phyloP scores from a whole-genome alignment of 768 basidiomycete genomes.

The Butyriboletus loyo region DNA sequence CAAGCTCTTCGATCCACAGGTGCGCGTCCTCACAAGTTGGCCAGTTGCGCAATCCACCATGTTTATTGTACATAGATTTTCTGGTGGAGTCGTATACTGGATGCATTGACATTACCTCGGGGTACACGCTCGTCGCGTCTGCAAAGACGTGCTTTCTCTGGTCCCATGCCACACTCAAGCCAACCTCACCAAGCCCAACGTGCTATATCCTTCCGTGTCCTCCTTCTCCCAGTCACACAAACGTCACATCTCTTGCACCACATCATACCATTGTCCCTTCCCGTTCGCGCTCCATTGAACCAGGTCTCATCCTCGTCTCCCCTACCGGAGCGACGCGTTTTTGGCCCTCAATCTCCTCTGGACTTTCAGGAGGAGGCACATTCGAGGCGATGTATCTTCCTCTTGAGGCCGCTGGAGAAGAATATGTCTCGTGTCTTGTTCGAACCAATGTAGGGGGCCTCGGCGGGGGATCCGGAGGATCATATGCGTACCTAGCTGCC shows the following conservation, averaged over 20 bases:
- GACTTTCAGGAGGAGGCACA: slow-evolving; percentile 75
- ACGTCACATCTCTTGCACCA: slow-evolving; percentile 52
- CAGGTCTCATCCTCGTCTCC: slow-evolving; percentile 80
- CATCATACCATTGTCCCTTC: slow-evolving; percentile 59
- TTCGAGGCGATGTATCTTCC: slow-evolving; percentile 45
- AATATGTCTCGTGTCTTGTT: slow-evolving; percentile 63
- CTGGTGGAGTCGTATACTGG: slow-evolving; percentile 65
- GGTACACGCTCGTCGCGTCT: slow-evolving; percentile 72
- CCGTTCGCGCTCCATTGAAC: slow-evolving; percentile 55
- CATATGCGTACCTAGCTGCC: slow-evolving; percentile 51
- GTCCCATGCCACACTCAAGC: slow-evolving; percentile 74
- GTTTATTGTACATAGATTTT: slow-evolving; percentile 54
- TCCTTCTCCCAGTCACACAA: slow-evolving; percentile 36
- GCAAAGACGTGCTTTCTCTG: slow-evolving; percentile 77
- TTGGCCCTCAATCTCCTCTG: slow-evolving; percentile 86
- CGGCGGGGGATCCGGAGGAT: slow-evolving; percentile 5
- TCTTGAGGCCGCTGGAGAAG: slow-evolving; percentile 46
- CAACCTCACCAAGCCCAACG: slow-evolving; percentile 54
- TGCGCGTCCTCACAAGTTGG: slow-evolving; percentile 21
- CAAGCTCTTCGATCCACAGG: slow-evolving; percentile 69
- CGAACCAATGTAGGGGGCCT: slow-evolving; percentile 55
- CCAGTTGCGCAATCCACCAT: neutral
- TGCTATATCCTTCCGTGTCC: slow-evolving; percentile 78
- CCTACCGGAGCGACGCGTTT: slow-evolving; percentile 70
- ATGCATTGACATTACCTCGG: slow-evolving; percentile 66